phyloP scores from a whole-genome alignment of 2,329 filamentous ascomycete species.

The Curvularia spicifera region DNA sequence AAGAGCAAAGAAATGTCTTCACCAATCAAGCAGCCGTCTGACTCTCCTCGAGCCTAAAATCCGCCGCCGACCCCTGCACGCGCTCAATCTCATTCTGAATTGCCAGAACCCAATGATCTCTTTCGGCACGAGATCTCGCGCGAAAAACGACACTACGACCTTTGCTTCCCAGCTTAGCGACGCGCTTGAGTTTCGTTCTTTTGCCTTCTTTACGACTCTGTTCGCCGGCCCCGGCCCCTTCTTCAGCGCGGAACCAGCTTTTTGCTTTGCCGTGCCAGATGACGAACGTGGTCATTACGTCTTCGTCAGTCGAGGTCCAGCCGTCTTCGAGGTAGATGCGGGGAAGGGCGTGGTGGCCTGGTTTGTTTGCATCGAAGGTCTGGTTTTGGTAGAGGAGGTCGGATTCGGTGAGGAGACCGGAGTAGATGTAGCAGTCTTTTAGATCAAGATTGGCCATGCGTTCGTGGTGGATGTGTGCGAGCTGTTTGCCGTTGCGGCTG shows the following conservation, averaged over 20 bases:
- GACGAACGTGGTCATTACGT: slow-evolving; percentile 71
- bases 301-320: slow-evolving; percentile 68
- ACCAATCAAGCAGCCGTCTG: slow-evolving; percentile 2
- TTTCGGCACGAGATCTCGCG: slow-evolving; percentile 67
- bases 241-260: slow-evolving; percentile 58
- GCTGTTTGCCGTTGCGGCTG: slow-evolving; percentile 60
- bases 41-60: slow-evolving; percentile 50
- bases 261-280: slow-evolving; percentile 67
- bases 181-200: slow-evolving; percentile 61
- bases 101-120: slow-evolving; percentile 71
- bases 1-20: background rate
- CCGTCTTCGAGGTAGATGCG: slow-evolving; percentile 66
- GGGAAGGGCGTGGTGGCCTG: slow-evolving; percentile 65
- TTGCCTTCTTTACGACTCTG: slow-evolving; percentile 48
- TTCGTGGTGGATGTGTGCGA: slow-evolving; percentile 67
- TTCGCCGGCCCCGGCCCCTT: slow-evolving; percentile 42
- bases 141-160: slow-evolving; percentile 71
- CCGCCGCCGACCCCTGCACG: slow-evolving; percentile 57
- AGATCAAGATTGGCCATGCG: slow-evolving; percentile 65
- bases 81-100: slow-evolving; percentile 71
- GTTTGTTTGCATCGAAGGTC: slow-evolving; percentile 68
- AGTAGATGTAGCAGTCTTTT: slow-evolving; percentile 70
- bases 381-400: slow-evolving; percentile 69
- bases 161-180: slow-evolving; percentile 65
- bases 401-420: slow-evolving; percentile 65